Base-by-base conservation (phyloP, 257 asterid species). In the Plantago major region DNA sequence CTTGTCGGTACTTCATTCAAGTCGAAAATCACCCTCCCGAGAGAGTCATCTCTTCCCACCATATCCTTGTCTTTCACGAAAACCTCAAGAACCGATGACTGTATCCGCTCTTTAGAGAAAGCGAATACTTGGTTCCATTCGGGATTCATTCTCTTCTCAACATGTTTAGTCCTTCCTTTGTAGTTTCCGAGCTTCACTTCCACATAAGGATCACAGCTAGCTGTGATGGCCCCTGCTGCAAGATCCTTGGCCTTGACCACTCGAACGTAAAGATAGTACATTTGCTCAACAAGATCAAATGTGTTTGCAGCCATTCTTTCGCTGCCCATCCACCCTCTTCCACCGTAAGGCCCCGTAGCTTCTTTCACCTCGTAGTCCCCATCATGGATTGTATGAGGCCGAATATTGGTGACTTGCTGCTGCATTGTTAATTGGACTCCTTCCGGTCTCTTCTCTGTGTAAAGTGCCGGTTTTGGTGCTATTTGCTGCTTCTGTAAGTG, bases 321-420 rank as follows among this genome's bases (percentile, higher is more conserved):
- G 48, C 46, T 44, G 9, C 56, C 28, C 66, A 61, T 14, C 66
- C 57, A 61, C 33, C 66, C 66, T n/a, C 66, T 28, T 28, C 60
- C 45, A 30, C 60, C 45, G 40, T 55, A 55, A 13, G 66, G 46
- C 8, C 66, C 66, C 2, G 11, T 46, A 3, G 70, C 55, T 58
- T 66, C 70, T 19, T 46, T 66, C 55, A 82, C 79, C 66, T 79
- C 82, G 47, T 78, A 82, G 60, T 76, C 82, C 1, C 78, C 78
- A 10, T 65, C 69, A 19, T 51, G 74, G 47, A 60, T 61, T 1
- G 58, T 55, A 66, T 37, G 75, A 30, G 63, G 38, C 38, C 37
- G 82, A 48, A 71, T 64, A 62, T 71, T 49, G 40, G 40, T 33
- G 16, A 30, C 67, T 37, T 67, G 83, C 51, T 51, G 78, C 73